Base-by-base conservation (phyloP, 2,329 filamentous ascomycete species). In the Boeremia lycopersici region DNA sequence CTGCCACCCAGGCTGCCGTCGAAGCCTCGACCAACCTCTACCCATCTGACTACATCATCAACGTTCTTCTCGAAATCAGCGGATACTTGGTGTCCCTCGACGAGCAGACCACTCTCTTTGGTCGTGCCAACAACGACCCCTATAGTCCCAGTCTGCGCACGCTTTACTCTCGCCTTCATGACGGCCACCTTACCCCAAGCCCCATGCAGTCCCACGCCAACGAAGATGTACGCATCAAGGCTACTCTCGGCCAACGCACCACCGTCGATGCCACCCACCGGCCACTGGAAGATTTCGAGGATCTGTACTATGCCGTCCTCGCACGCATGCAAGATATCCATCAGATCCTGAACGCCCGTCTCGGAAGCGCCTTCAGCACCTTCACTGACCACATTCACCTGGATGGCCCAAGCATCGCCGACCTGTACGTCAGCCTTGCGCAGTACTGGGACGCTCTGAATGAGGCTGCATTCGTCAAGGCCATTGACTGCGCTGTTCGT, bases 181-280 rank as follows among this genome's bases (percentile, higher is more conserved):
- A 65, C 50, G 51, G 75, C 61, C 51, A 62, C 7, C 45, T 59
- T 29, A 40, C 38, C 7, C 68, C 65, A 4, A 63, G 56, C 34
- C 51, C 54, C 4, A 54, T 65, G 3, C 57, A 59, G 11, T 15
- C 51, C 8, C 49, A 59, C 35, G 54, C 60, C 47, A 61, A 59
- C 48, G 53, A 56, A 15, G 44, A 39, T n/a, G 25, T 29, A 6
- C 59, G 52, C 29, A 42, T 57, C 46, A 52, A 54, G n/a, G 26
- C 91, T 87, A 65, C 48, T 11, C 30, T 62, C 83, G 31, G 33
- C 85, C 54, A 73, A 74, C 28, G 88, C 87, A 3, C 86, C 86
- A 3, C 84, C 87, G 60, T 82, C 86, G 9, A 79, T 90, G 4
- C 85, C 62, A 1, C 91, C 86, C 87, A 59, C 0, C 71, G 71